These are phyloP conservation scores for Taiwanofungus camphoratus DNA, from an alignment of 1,284 basidiomycete genomes.

Conservation along the genomic window DNA sequence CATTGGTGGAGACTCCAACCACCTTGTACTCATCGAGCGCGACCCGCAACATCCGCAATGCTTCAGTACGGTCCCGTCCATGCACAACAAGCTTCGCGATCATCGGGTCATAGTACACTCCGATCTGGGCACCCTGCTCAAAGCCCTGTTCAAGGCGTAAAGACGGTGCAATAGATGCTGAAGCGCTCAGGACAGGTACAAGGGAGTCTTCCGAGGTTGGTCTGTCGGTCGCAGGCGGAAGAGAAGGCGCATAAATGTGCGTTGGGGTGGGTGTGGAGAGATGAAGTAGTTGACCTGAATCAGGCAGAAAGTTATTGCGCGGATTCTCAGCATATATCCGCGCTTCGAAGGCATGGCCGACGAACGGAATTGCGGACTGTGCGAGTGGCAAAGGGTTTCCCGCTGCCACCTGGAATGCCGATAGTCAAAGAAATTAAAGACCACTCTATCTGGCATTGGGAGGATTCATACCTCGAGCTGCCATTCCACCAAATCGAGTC, in stretches of 20 bases:
- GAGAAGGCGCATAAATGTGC: constrained; percentile 51
- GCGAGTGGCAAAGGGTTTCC: constrained; percentile 79
- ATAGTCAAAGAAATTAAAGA: constrained; percentile 1
- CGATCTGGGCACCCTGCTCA: constrained; percentile 79
- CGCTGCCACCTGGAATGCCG: constrained; percentile 82
- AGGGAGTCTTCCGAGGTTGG: constrained; percentile 27
- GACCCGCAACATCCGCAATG: constrained; percentile 71
- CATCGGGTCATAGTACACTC: constrained; percentile 93
- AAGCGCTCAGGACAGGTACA: constrained; percentile 84
- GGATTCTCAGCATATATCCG: constrained; percentile 97
- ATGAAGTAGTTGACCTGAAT: constrained; percentile 80
- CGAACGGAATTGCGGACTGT: constrained; percentile 76
- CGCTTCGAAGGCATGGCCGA: constrained; percentile 92
- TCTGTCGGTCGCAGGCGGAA: constrained; percentile 25
- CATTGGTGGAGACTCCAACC: constrained; percentile 87
- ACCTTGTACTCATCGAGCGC: constrained; percentile 87
- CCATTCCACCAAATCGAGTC: constrained; percentile 91
- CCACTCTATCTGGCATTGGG: background rate
- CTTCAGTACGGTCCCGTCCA: constrained; percentile 82
- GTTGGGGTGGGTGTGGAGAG: constrained; percentile 73
- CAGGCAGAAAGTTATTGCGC: constrained; percentile 89
- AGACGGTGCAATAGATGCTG: constrained; percentile 71
- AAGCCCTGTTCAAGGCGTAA: constrained; percentile 93
- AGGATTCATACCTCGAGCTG: constrained; percentile 64
- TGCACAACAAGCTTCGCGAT: constrained; percentile 92